phyloP scores from a whole-genome alignment of 2,329 filamentous ascomycete genomes.

The Ophiostoma himal-ulmi region DNA sequence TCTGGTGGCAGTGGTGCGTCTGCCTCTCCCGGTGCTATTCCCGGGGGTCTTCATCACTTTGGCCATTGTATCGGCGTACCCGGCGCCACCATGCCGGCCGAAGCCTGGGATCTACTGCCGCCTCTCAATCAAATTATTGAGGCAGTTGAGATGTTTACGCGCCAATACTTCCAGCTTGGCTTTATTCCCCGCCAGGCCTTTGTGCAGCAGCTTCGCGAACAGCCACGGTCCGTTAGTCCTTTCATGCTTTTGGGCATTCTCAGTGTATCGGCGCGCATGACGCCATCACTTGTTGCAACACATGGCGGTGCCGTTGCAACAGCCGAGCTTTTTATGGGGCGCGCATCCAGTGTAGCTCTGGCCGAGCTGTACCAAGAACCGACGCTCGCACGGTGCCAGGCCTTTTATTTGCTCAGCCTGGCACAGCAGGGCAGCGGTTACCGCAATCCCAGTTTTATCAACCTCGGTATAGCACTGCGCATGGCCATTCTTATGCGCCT shows the following conservation, averaged over 20 bases:
- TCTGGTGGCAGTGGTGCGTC: constrained; percentile 8
- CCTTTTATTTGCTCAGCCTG: constrained; percentile 53
- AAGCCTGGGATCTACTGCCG: constrained; percentile 48
- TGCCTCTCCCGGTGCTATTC: constrained; percentile 21
- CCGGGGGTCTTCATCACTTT: not conserved
- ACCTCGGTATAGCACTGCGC: constrained; percentile 51
- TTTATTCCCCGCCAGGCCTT: constrained; percentile 53
- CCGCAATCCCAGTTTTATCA: constrained; percentile 51
- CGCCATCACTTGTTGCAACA: constrained; percentile 41
- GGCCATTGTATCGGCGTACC: not conserved
- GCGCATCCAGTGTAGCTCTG: constrained; percentile 43
- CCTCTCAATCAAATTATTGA: constrained; percentile 47
- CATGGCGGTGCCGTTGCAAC: constrained; percentile 49
- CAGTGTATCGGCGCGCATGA: constrained; percentile 52
- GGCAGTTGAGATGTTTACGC: constrained; percentile 48
- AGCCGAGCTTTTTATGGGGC: constrained; percentile 49
- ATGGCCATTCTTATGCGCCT: constrained; percentile 52
- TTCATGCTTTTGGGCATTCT: constrained; percentile 53
- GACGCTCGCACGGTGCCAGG: constrained; percentile 51
- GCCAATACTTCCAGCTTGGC: constrained; percentile 54
- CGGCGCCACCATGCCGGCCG: constrained; percentile 20
- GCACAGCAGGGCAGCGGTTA: constrained; percentile 53
- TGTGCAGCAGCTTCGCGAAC: constrained; percentile 41
- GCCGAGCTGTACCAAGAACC: constrained; percentile 47
- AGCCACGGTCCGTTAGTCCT: constrained; percentile 45